These are phyloP conservation scores for Coemansia sp. DNA, from an alignment of 192 early-diverging fungal species.

Conservation along the genomic window DNA sequence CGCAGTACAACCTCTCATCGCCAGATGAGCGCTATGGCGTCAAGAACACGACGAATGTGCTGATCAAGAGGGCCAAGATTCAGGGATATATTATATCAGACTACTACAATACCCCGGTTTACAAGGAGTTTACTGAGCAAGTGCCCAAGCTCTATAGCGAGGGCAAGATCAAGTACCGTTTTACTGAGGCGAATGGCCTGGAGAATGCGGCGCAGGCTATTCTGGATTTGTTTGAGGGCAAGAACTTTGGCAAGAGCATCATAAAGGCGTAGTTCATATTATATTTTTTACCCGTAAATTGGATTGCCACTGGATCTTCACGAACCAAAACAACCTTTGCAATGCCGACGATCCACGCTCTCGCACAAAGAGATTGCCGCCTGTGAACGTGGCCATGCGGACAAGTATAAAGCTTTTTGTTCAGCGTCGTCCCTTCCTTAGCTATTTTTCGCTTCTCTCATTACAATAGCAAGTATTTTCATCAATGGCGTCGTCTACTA, in stretches of 20 bases:
- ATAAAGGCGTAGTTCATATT: constrained; percentile 18
- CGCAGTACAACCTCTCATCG: constrained; percentile 60
- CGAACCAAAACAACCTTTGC: neutral
- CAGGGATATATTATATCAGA: constrained; percentile 68
- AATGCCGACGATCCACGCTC: neutral
- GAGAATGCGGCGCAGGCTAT: constrained; percentile 66
- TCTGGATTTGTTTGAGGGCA: constrained; percentile 61
- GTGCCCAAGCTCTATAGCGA: constrained; percentile 58
- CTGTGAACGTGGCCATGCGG: neutral
- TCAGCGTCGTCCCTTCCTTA: too few relatives aligned
- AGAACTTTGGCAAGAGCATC: constrained; percentile 70
- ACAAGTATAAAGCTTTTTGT: neutral
- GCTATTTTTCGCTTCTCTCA: neutral
- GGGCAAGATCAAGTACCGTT: constrained; percentile 63
- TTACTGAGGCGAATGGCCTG: constrained; percentile 64
- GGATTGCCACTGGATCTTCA: neutral
- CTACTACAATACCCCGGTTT: constrained; percentile 48
- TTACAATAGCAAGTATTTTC: neutral
- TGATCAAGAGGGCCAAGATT: constrained; percentile 61
- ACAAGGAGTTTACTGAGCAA: constrained; percentile 59
- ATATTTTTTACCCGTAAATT: neutral
- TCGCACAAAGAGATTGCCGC: neutral
- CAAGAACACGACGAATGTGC: constrained; percentile 61
- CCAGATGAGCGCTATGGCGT: constrained; percentile 52
- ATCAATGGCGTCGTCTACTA: neutral